Conservation (phyloP, 306 rosid species). For the Pueraria montana region DNA sequence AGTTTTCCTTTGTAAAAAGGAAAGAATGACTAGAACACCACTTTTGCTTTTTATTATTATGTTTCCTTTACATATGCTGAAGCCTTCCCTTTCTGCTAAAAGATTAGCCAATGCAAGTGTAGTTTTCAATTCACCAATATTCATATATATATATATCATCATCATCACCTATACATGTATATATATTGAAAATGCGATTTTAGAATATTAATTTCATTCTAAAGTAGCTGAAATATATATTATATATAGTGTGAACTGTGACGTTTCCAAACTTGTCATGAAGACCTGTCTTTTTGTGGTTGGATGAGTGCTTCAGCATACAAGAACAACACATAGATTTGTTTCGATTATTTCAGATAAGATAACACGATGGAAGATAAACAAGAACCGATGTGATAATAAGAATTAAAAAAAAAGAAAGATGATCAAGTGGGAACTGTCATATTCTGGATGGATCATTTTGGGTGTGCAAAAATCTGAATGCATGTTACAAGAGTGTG, state of each 20-base stretch:
- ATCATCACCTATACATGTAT: background rate
- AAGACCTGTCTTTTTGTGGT: background rate
- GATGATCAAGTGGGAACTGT: constrained; percentile 13
- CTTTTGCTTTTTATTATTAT: background rate
- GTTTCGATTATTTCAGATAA: background rate
- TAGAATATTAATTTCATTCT: no score
- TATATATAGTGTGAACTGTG: background rate
- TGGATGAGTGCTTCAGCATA: background rate
- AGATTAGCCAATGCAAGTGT: background rate
- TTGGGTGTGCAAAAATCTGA: constrained; percentile 34
- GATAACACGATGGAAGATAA: background rate
- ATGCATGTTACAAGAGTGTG: background rate
- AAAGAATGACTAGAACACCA: background rate
- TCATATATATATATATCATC: no score
- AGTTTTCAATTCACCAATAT: background rate
- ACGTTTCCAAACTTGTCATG: background rate
- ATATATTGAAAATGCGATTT: background rate
- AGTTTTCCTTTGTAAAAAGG: background rate
- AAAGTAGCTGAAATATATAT: background rate
- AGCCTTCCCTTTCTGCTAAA: constrained; percentile 4
- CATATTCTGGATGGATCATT: constrained; percentile 32
- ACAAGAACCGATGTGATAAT: background rate
- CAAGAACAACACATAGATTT: constrained; percentile 12
- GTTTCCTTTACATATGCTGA: background rate
- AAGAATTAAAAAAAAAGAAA: no score